phyloP scores from a whole-genome alignment of 176 grass and related monocot species.

The Triticum turgidum region DNA sequence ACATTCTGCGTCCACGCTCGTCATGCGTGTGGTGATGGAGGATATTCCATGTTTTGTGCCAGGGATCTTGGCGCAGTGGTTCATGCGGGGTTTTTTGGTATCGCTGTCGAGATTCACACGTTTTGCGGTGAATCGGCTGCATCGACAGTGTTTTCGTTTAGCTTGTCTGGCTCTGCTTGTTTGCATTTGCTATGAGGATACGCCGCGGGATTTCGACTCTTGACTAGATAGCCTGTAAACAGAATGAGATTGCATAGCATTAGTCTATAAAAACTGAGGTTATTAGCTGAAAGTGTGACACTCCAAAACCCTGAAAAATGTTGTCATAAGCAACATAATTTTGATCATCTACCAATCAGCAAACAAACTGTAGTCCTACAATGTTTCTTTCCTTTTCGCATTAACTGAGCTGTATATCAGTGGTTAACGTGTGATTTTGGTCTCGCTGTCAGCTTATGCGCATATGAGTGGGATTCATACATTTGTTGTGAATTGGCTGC shows the following conservation, averaged over 20 bases:
- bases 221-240: conserved; percentile 12
- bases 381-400: neutral
- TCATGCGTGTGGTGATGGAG: conserved; percentile 27
- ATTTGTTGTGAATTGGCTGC: conserved; percentile 20
- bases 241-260: neutral
- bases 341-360: neutral
- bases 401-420: neutral
- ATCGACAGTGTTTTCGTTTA: conserved; percentile 39
- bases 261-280: neutral
- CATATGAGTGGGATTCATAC: conserved; percentile 26
- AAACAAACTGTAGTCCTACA: neutral
- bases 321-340: neutral
- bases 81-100: conserved; percentile 15
- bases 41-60: conserved; percentile 35
- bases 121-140: conserved; percentile 17
- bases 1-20: conserved; percentile 3
- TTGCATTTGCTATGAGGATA: conserved; percentile 8
- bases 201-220: conserved; percentile 14
- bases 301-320: neutral
- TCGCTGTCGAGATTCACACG: conserved; percentile 28
- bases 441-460: conserved; percentile 9
- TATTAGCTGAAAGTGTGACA: neutral
- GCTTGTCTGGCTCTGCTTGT: conserved; percentile 26
- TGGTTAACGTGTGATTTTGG: neutral
- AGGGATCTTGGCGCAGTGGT: conserved; percentile 23